A percentile compares a stretch with the other conserved stretches of the same genome.
These are phyloP conservation scores for Discostella stelligeroides DNA, from an alignment of 108 stramenopile species.

Conservation along the genomic window DNA sequence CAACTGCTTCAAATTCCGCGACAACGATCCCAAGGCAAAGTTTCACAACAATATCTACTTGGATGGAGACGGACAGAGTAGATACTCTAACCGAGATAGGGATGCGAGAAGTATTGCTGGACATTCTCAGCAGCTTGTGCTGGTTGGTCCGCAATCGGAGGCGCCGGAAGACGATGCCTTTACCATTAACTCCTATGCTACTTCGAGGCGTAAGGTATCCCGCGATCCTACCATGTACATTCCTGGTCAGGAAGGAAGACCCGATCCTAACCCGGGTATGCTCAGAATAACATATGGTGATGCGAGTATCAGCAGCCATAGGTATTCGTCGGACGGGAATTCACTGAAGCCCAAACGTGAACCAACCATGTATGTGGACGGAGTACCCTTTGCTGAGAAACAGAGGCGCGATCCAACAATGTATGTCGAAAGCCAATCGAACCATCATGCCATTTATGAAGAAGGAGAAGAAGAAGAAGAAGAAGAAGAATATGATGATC, in stretches of 20 bases:
- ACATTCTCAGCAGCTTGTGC: no score
- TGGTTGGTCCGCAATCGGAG: background rate
- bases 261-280: background rate
- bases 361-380: slow-evolving; percentile 4
- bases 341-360: background rate
- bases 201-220: background rate
- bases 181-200: background rate
- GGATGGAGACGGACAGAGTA: slow-evolving; percentile 19
- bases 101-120: background rate
- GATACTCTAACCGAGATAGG: background rate
- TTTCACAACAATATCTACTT: slow-evolving; percentile 26
- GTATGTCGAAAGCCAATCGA: no score
- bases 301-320: background rate
- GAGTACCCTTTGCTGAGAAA: no score
- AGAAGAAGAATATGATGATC: no score
- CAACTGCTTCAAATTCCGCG: slow-evolving; percentile 1
- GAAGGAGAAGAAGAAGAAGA: no score
- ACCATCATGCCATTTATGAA: no score
- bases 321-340: background rate
- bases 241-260: slow-evolving; percentile 17
- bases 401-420: no score
- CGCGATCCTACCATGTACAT: slow-evolving; percentile 23
- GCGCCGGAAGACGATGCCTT: background rate
- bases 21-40: slow-evolving; percentile 5
- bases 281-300: background rate